Percentiles rank a stretch among this genome's conserved stretches.
Conservation (phyloP, 2,329 filamentous ascomycete species). For the Dactylellina drechsleri region DNA sequence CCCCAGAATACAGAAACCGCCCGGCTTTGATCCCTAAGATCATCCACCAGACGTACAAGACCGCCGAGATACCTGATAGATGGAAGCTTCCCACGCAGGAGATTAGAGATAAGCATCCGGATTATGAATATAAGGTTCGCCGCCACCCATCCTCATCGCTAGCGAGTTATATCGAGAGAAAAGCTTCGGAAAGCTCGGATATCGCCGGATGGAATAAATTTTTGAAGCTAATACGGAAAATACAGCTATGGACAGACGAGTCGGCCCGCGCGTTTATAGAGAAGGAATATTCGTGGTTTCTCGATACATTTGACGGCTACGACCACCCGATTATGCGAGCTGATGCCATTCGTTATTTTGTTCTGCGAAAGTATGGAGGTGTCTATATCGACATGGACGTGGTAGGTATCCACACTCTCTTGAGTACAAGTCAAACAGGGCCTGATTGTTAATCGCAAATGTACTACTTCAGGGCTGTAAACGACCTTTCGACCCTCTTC, state of each 20-base stretch:
- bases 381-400: slow-evolving; percentile 84
- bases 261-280: slow-evolving; percentile 76
- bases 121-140: slow-evolving; percentile 76
- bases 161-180: neutral
- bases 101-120: slow-evolving; percentile 74
- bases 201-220: neutral
- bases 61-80: slow-evolving; percentile 73
- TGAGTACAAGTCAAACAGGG: neutral
- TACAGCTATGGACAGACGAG: slow-evolving; percentile 79
- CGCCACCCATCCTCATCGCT: neutral
- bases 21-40: slow-evolving; percentile 77
- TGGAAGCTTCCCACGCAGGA: slow-evolving; percentile 74
- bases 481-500: slow-evolving; percentile 73
- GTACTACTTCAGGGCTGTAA: slow-evolving; percentile 70
- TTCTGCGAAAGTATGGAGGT: slow-evolving; percentile 79
- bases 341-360: slow-evolving; percentile 82
- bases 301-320: slow-evolving; percentile 78
- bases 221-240: slow-evolving; percentile 2
- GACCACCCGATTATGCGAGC: slow-evolving; percentile 79
- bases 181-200: neutral
- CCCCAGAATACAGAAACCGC: slow-evolving; percentile 67
- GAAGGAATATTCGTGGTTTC: slow-evolving; percentile 79
- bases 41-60: slow-evolving; percentile 80
- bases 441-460: slow-evolving; percentile 1
- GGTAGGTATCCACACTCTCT: slow-evolving; percentile 62